Base-by-base conservation (phyloP, 768 basidiomycete genomes). In the Epithele typhae region DNA sequence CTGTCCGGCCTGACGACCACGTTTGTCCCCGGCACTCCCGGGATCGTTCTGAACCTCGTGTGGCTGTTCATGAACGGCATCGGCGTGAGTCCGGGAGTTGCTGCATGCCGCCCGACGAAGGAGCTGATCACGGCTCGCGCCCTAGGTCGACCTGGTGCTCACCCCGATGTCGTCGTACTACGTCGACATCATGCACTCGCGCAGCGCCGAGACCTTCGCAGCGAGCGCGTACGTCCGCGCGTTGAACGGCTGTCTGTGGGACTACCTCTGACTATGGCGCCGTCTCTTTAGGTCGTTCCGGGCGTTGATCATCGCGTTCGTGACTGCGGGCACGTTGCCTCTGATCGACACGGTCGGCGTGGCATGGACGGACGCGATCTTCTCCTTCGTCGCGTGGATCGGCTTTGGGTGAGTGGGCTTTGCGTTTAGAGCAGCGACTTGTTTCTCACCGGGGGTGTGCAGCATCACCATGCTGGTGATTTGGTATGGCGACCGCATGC, bases 151-250 rank as follows among this genome's bases (percentile, higher is more conserved):
- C 52, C 55, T 79, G 38, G 73, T 77, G 10, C 64, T 84, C 32
- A 72, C 73, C 7, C 82, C 83, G 0, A 67, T 68, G 15, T 69
- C 76, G 9, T 70, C 83, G 4, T 85, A 84, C 51, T 62, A 65
- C 23, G 73, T 85, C 4, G 85, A 87, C 50, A 62, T 84, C 11
- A 52, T 86, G 62, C 82, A 78, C 27, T 58, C 68, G 22, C 70
- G 73, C 18, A 84, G 84, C 51, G 81, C 84, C 3, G 83, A 87
- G 56, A 69, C 72, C n/a, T 70, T 75, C 62, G 83, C 81, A 3
- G 81, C 77, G 0, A 68, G 66, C 43, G 65, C 64, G 84, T 84
- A 43, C 24, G 77, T 69, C 17, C 33, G 27, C 37, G 11, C 19
- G 3, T 30, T 30, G n/a, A n/a, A n/a, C n/a, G n/a, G n/a, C n/a